Conservation (phyloP, 148 eudicot genomes). For the Chenopodium quinoa region DNA sequence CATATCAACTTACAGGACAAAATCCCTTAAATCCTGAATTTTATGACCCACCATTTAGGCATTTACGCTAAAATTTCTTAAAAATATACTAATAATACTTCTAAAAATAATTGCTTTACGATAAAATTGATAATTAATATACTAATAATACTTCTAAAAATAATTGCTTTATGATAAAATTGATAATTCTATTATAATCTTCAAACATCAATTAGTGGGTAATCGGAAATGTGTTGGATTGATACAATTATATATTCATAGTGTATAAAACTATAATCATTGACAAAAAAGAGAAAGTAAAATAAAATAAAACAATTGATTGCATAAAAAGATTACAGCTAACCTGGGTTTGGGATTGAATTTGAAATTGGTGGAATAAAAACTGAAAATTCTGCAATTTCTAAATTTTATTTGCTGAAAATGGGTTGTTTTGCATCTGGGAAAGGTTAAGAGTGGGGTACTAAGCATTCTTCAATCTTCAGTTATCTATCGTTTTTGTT, state of each 20-base stretch:
- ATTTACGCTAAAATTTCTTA: too few species aligned
- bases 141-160: neutral
- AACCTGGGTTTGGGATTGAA: slow-evolving; percentile 17
- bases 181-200: slow-evolving; percentile 4
- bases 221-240: neutral
- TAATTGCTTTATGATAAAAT: neutral
- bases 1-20: slow-evolving; percentile 20
- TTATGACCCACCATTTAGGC: slow-evolving; percentile 27
- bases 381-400: neutral
- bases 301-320: neutral
- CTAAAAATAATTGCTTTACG: neutral
- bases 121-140: too few species aligned
- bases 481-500: neutral
- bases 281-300: neutral
- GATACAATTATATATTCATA: neutral
- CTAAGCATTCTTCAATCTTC: slow-evolving; percentile 11
- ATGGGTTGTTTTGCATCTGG: slow-evolving; percentile 12
- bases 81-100: too few species aligned
- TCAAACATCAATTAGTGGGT: slow-evolving; percentile 23
- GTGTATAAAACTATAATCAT: slow-evolving; percentile 6
- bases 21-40: slow-evolving; percentile 29
- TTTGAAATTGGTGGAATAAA: neutral
- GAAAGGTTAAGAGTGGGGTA: neutral
- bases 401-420: neutral
- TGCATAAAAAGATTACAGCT: neutral